Evolutionary conservation across 2,329 filamentous ascomycete species (phyloP), one percentile per base, ranked within the genome.

Genomic region (Orbilia javanica): DNA sequence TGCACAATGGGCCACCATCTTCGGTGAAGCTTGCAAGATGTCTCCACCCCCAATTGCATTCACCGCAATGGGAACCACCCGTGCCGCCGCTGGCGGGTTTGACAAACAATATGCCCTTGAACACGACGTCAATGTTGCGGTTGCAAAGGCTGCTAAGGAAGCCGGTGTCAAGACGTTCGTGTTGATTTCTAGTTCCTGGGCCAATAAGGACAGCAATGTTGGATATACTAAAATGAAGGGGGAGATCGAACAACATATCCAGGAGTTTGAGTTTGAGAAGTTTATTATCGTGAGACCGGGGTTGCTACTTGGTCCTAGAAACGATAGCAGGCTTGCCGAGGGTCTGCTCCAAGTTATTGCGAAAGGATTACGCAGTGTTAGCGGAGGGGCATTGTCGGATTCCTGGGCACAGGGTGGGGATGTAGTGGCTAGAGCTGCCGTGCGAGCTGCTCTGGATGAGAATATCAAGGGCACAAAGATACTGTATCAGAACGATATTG

Each of bases 51-150:
- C 92, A 0, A 86, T 92, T 80, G 90, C 96, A 85, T 90, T 95
- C 85, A 94, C 92, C 1, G 89, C 89, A 0, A 88, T 97, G 0
- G 95, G 91, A 73, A 97, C 93, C 1, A 97, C 94, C 0, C 89
- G 90, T 60, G 91, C 86, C 0, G 87, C 87, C 11, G 94, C 93
- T 0, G 94, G 94, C 79, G 87, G 91, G 72, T 85, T 97, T 80
- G 91, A 90, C 29, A 90, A 90, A 79, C 95, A 97, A 85, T 92
- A 93, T 85, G 92, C 92, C 83, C 92, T 97, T 80, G 95, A 97
- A 85, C 89, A 94, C 83, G 93, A 96, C 82, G 87, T 97, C 52
- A 97, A 97, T 84, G 84, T 96, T 60, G 90, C 91, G 80, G 87
- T 97, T 25, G 94, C 93, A 2, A 88, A 88, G 78, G 90, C 91